phyloP scores from a whole-genome alignment of 352 stramenopile genomes.

The Globisporangium rhizosaccharum region DNA sequence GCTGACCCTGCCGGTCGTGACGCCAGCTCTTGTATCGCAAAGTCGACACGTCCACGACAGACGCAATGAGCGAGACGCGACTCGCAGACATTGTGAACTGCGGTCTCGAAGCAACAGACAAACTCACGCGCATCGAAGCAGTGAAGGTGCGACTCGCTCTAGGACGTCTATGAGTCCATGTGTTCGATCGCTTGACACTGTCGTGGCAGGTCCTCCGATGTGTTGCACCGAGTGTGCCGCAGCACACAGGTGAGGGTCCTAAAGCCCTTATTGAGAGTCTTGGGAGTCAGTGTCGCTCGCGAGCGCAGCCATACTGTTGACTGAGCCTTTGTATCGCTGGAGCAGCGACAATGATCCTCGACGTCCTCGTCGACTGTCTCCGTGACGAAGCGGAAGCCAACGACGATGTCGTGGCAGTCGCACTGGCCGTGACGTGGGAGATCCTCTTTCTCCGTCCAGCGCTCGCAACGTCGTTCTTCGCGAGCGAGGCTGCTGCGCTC shows the following conservation, averaged over 20 bases:
- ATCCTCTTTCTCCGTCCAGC: conserved; percentile 3
- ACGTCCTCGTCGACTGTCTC: conserved; percentile 10
- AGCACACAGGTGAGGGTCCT: background rate
- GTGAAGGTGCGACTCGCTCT: conserved; percentile 1
- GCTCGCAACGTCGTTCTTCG: background rate
- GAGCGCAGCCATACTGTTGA: background rate
- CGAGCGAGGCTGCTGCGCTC: background rate
- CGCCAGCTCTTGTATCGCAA: too few species aligned
- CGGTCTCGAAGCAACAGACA: conserved; percentile 2
- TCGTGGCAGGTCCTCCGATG: background rate
- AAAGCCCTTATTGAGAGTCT: background rate
- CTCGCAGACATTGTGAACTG: conserved; percentile 11
- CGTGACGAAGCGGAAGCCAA: conserved; percentile 1
- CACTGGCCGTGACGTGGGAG: conserved; percentile 2
- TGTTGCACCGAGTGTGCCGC: background rate
- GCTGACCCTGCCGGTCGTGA: too few species aligned
- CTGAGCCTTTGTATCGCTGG: background rate
- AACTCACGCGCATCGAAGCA: conserved; percentile 3
- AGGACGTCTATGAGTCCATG: background rate
- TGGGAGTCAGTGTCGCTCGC: background rate
- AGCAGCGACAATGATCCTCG: conserved; percentile 9
- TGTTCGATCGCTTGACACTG: background rate
- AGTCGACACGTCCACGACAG: background rate
- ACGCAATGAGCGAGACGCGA: background rate
- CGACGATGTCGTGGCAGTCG: background rate